Evolutionary conservation across 768 basidiomycete genomes (phyloP), one percentile per base, ranked within the genome.

Genomic region (Lentinula raphanica): DNA sequence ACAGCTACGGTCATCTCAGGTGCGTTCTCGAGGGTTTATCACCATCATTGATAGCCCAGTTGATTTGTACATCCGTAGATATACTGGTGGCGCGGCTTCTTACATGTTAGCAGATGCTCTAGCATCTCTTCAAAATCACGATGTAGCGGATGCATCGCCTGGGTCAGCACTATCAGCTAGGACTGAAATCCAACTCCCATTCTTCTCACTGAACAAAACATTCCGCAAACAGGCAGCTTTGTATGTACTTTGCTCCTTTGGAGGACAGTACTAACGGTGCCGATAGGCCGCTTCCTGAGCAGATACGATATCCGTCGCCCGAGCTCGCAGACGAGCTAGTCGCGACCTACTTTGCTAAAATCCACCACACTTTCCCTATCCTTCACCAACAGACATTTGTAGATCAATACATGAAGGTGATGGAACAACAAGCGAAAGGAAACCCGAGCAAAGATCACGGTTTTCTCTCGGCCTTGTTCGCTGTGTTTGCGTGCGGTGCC

Each of bases 311-410:
- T 48, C 63, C 63, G 6, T 35, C 63, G 19, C 17, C 59, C 3
- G 57, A 56, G n/a, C 27, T 58, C 17, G 63, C 62, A 12, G 63
- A 64, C 48, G 59, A 60, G 31, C 63, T 64, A n/a, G 62, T 64
- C 23, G 40, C 58, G 9, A 60, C 40, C 11, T 64, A 60, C 46
- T 64, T 64, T 57, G 42, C 49, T 27, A 46, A 21, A 12, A 60
- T 64, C 35, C 63, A 64, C 44, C 49, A 63, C n/a, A 63, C 63
- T 13, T 64, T 64, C 25, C 63, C 63, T 12, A 58, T 64, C 5
- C 39, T 64, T 3, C 63, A 64, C 44, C 62, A 64, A 38, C 63
- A 64, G 19, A 44, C 45, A 13, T 64, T 64, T 42, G 42, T 60
- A 19, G 61, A 63, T 17, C 38, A 55, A 39, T 64, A 64, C 32